These are phyloP conservation scores for Globisporangium orthogonon DNA, from an alignment of 352 stramenopile species.

Conservation along the genomic window DNA sequence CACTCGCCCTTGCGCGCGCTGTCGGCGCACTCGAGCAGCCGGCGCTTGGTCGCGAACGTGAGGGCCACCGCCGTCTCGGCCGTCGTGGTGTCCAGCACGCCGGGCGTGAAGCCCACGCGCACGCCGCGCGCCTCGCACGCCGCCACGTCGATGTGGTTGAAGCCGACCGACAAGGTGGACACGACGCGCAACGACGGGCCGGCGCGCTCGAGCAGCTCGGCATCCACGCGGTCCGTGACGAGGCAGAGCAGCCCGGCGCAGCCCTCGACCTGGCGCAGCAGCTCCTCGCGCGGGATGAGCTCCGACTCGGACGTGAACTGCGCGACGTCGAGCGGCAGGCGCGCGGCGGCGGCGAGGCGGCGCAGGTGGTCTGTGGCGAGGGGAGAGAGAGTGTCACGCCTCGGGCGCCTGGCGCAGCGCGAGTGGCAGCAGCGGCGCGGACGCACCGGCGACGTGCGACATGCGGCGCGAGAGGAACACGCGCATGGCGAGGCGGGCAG, in stretches of 20 bases:
- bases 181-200: slow-evolving; percentile 57
- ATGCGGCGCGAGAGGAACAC: slow-evolving; percentile 73
- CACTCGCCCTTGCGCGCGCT: slow-evolving; percentile 70
- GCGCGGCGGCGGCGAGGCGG: slow-evolving; percentile 11
- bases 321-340: slow-evolving; percentile 15
- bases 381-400: not conserved
- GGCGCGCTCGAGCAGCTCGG: slow-evolving; percentile 48
- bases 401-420: too few species aligned
- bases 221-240: slow-evolving; percentile 65
- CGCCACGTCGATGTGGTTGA: slow-evolving; percentile 88
- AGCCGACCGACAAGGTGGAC: slow-evolving; percentile 86
- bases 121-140: slow-evolving; percentile 64
- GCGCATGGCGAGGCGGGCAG: not conserved
- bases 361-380: slow-evolving; percentile 25
- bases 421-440: too few species aligned
- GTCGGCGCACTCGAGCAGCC: slow-evolving; percentile 57
- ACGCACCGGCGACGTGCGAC: slow-evolving; percentile 56
- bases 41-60: slow-evolving; percentile 57
- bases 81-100: slow-evolving; percentile 79
- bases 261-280: slow-evolving; percentile 38
- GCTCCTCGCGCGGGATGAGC: slow-evolving; percentile 35
- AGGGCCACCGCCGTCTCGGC: slow-evolving; percentile 70
- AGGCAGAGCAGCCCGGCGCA: slow-evolving; percentile 60
- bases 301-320: slow-evolving; percentile 22
- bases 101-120: slow-evolving; percentile 75